Evolutionary conservation across 495 filamentous ascomycete species (phyloP).

Genomic region (Xeromyces bisporus): DNA sequence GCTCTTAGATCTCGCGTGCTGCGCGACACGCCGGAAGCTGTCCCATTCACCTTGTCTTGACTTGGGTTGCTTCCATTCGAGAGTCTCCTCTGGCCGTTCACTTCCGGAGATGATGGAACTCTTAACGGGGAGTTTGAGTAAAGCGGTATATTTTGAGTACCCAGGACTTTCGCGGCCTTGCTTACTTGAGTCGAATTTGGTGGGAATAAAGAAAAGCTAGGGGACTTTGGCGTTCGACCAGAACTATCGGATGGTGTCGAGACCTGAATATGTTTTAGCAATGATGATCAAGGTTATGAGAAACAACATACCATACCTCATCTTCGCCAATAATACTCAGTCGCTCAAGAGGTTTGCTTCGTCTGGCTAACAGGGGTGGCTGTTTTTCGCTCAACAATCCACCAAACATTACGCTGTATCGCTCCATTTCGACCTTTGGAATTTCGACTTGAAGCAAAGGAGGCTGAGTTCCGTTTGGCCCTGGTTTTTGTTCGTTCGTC

Average conservation of each 20-base stretch:
- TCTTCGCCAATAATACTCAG: constrained; percentile 30
- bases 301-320: constrained; percentile 10
- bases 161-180: constrained; percentile 20
- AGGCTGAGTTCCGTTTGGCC: constrained; percentile 5
- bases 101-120: constrained; percentile 40
- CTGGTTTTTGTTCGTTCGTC: constrained; percentile 1
- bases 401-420: constrained; percentile 92
- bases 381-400: constrained; percentile 41
- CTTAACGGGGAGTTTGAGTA: constrained; percentile 33
- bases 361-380: constrained; percentile 40
- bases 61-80: too few species aligned
- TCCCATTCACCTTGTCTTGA: too few species aligned
- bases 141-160: constrained; percentile 18
- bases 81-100: neutral
- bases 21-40: too few species aligned
- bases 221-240: constrained; percentile 38
- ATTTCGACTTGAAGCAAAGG: constrained; percentile 60
- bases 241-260: too few species aligned
- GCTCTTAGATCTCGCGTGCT: too few species aligned
- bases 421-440: constrained; percentile 61
- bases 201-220: constrained; percentile 52
- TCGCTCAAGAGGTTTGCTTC: constrained; percentile 52
- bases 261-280: too few species aligned
- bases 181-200: constrained; percentile 24
- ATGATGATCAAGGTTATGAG: too few species aligned